Evolutionary conservation across 768 basidiomycete species (phyloP).

Genomic region (Boletus sp.): DNA sequence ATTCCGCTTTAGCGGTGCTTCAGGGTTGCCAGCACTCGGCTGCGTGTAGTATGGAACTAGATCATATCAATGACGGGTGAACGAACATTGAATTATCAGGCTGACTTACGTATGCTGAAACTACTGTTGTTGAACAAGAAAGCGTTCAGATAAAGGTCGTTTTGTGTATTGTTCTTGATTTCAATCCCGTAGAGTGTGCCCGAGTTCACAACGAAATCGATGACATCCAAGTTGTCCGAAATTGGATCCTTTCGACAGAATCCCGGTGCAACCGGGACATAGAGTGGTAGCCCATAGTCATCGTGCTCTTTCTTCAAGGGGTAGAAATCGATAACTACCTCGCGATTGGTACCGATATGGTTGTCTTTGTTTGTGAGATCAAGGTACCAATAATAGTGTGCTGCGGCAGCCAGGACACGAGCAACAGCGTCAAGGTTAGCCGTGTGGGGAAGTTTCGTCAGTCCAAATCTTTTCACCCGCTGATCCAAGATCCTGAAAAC

Average conservation of each 20-base stretch:
- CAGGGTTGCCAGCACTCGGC: neutral
- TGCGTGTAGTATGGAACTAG: neutral
- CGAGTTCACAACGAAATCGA: neutral
- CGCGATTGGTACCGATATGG: neutral
- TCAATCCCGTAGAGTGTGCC: neutral
- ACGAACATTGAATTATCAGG: no score
- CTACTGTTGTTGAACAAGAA: neutral
- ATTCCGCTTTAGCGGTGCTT: neutral
- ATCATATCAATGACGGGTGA: no score
- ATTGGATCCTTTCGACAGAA: neutral
- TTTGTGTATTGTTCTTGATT: conserved; percentile 8
- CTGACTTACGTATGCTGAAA: neutral
- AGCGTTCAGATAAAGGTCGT: neutral
- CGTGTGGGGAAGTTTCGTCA: neutral
- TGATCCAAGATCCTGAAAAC: conserved; percentile 3
- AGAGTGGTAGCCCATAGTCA: neutral
- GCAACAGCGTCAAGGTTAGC: neutral
- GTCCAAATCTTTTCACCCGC: neutral
- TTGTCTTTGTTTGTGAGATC: neutral
- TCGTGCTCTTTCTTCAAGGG: neutral
- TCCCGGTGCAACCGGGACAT: neutral
- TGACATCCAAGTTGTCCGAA: neutral
- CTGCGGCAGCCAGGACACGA: conserved; percentile 1
- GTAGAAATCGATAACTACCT: neutral
- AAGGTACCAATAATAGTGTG: neutral